These are phyloP conservation scores for Aspergillus avenaceus DNA, from an alignment of 495 filamentous ascomycete genomes.

Conservation along the genomic window DNA sequence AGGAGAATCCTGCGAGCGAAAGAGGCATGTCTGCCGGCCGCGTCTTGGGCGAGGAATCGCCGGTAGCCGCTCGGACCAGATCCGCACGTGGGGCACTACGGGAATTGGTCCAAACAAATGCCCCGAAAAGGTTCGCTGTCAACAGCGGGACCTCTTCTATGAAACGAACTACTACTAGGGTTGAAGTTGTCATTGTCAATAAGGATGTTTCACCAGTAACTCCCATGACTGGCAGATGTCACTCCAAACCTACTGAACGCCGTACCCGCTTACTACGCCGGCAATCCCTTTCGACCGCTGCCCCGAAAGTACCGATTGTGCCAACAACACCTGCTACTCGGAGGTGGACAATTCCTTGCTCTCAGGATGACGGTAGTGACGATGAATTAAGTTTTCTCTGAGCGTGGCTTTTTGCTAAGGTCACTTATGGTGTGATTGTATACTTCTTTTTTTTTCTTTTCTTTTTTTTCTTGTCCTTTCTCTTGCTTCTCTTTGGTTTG, in stretches of 20 bases:
- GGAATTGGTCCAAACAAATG: conserved; percentile 14
- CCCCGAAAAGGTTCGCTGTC: not conserved
- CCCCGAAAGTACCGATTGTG: not conserved
- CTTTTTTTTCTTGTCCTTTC: conserved; percentile 5
- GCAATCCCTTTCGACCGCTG: not conserved
- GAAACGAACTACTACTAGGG: conserved; percentile 10
- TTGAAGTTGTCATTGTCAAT: conserved; percentile 41
- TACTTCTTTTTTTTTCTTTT: conserved; percentile 5
- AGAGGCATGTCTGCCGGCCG: not conserved
- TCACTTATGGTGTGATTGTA: too few relatives aligned
- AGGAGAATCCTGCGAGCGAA: not conserved
- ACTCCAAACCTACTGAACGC: not conserved
- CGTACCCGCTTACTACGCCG: conserved; percentile 3
- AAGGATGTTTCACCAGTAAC: conserved; percentile 6
- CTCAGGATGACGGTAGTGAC: conserved; percentile 36
- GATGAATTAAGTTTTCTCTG: conserved; percentile 44
- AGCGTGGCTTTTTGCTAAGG: too few relatives aligned
- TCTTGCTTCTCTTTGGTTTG: not conserved
- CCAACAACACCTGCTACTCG: not conserved
- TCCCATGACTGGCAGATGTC: not conserved
- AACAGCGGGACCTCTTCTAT: not conserved
- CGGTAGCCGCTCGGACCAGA: conserved; percentile 20
- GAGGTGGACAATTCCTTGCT: conserved; percentile 22
- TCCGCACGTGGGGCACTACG: conserved; percentile 16
- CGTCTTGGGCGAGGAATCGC: not conserved